Conservation (phyloP, 1,284 basidiomycete genomes). For the Serendipita sp. region DNA sequence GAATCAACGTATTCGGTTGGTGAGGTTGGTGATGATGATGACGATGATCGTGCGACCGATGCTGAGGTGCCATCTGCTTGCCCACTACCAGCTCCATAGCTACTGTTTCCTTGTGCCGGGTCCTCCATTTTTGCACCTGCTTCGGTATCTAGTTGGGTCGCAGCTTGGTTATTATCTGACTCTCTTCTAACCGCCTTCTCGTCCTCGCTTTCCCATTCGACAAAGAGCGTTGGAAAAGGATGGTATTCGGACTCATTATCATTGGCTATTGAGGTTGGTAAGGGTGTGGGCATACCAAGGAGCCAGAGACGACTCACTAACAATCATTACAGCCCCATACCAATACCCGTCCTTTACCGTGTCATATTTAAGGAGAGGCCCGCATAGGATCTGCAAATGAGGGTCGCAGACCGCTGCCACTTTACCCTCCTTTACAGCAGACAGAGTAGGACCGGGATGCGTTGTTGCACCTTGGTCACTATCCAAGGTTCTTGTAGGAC, state of each 20-base stretch:
- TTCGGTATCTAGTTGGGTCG: not conserved
- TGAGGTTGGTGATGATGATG: not conserved
- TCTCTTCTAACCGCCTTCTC: constrained; percentile 14
- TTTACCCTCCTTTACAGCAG: not conserved
- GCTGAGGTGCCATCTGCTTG: not conserved
- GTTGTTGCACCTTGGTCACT: constrained; percentile 1
- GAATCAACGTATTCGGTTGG: not conserved
- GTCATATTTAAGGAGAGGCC: constrained; percentile 84
- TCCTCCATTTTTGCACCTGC: not conserved
- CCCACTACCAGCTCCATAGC: not conserved
- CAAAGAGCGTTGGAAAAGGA: constrained; percentile 61
- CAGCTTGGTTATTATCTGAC: constrained; percentile 8
- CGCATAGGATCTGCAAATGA: constrained; percentile 20
- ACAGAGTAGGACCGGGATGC: not conserved
- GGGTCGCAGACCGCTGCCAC: not conserved
- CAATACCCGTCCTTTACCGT: constrained; percentile 68
- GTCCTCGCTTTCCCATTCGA: constrained; percentile 58
- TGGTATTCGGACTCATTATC: constrained; percentile 71
- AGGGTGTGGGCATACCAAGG: not conserved
- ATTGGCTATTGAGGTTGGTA: constrained; percentile 32
- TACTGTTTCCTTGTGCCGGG: not conserved
- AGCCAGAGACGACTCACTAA: constrained; percentile 41
- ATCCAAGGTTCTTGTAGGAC: not conserved
- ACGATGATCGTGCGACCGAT: not conserved
- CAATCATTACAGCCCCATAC: constrained; percentile 76